These are phyloP conservation scores for Podospora anserina DNA, from an alignment of 495 filamentous ascomycete genomes.

Conservation along the genomic window DNA sequence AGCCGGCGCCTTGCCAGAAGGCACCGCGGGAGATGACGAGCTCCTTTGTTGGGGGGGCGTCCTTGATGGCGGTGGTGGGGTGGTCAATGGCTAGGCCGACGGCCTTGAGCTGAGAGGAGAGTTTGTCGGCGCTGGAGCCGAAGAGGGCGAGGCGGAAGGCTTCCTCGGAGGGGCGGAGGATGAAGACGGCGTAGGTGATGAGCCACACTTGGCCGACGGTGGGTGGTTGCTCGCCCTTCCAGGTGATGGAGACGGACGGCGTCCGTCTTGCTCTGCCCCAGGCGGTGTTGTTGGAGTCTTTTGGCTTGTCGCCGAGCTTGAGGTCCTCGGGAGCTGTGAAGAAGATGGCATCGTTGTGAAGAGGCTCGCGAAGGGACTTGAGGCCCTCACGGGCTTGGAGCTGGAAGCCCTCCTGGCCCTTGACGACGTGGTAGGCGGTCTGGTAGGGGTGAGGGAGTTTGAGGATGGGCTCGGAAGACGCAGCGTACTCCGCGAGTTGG, in stretches of 20 bases:
- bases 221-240: slow-evolving; percentile 39
- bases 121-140: slow-evolving; percentile 38
- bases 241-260: slow-evolving; percentile 36
- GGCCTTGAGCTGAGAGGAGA: slow-evolving; percentile 50
- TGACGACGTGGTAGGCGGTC: slow-evolving; percentile 40
- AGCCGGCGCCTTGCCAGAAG: slow-evolving; percentile 69
- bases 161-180: slow-evolving; percentile 52
- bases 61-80: slow-evolving; percentile 26
- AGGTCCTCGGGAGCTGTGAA: slow-evolving; percentile 45
- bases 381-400: slow-evolving; percentile 22
- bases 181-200: slow-evolving; percentile 57
- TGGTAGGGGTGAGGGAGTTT: slow-evolving; percentile 48
- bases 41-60: slow-evolving; percentile 26
- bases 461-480: slow-evolving; percentile 39
- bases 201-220: slow-evolving; percentile 62
- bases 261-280: slow-evolving; percentile 47
- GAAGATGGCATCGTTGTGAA: slow-evolving; percentile 38
- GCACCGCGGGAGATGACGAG: slow-evolving; percentile 47
- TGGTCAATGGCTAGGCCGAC: slow-evolving; percentile 52
- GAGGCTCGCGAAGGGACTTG: slow-evolving; percentile 26
- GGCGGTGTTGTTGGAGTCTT: slow-evolving; percentile 45
- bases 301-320: slow-evolving; percentile 45
- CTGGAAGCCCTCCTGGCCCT: slow-evolving; percentile 23
- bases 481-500: slow-evolving; percentile 25
- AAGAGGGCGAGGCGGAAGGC: slow-evolving; percentile 49